A percentile compares a stretch with the other conserved stretches of the same genome.
phyloP scores from a whole-genome alignment of 805 yeast species.

The Suhomyces prunicola region DNA sequence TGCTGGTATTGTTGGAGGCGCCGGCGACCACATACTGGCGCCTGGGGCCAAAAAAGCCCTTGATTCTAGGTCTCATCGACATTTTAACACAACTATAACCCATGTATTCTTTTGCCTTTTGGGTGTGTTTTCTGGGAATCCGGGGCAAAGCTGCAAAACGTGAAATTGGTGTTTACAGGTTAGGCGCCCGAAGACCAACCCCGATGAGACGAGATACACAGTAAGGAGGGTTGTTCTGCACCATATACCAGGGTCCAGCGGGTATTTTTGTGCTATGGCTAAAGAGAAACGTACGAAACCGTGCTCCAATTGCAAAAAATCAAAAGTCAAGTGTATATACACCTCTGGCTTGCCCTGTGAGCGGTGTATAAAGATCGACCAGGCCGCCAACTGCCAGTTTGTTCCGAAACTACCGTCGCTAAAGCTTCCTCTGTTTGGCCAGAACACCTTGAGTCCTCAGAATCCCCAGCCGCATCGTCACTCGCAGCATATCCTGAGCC shows the following conservation, averaged over 20 bases:
- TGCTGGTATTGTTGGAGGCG: constrained; percentile 59
- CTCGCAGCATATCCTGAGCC: background rate
- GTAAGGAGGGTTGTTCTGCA: no score
- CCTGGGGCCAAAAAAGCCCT: constrained; percentile 48
- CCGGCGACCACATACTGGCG: constrained; percentile 67
- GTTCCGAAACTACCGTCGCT: constrained; percentile 51
- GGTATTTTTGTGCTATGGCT: constrained; percentile 11
- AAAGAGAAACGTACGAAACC: constrained; percentile 52
- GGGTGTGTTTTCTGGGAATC: background rate
- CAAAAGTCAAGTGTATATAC: constrained; percentile 62
- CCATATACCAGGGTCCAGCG: no score
- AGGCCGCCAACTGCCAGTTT: constrained; percentile 49
- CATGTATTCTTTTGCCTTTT: background rate
- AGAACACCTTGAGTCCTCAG: background rate
- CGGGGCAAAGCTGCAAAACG: background rate
- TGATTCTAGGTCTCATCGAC: constrained; percentile 39
- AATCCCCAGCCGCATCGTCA: background rate
- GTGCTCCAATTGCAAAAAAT: constrained; percentile 58
- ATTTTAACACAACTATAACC: constrained; percentile 10
- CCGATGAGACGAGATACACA: background rate
- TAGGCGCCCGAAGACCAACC: background rate
- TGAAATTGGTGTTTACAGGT: background rate
- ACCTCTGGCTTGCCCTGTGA: constrained; percentile 50
- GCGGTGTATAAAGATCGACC: constrained; percentile 50
- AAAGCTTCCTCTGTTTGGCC: constrained; percentile 10